Base-by-base conservation (phyloP, 257 asterid genomes). In the Penstemon barbatus region DNA sequence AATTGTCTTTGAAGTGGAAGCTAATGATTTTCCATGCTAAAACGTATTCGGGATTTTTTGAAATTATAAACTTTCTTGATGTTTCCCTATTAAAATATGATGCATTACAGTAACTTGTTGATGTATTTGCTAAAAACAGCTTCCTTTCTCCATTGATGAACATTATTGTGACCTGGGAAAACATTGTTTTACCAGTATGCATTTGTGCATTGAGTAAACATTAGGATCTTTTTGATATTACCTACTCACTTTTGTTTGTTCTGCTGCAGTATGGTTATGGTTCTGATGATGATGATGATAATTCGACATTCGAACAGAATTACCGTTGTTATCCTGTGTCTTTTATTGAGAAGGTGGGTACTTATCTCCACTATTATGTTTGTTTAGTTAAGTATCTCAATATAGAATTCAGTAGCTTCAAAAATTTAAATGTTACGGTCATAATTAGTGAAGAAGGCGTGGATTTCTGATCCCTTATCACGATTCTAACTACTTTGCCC, bases 281-380 rank as follows among this genome's bases (percentile, higher is more conserved):
- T 37, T 70, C 59, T 12, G 61, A 70, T 39, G 68, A 15, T 15
- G 68, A 15, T 15, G 18, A 61, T 36, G 42, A 46, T n/a, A 46
- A 46, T 46, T 46, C 61, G 18, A 19, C 68, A 49, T 70, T 70
- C 19, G 74, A 59, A 46, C 67, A 70, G 46, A 49, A 65, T 10
- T 70, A 70, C 15, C 57, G 61, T 9, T 70, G 74, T 39, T 70
- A 70, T 45, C 74, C 74, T 4, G 68, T 63, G 48, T 70, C 74
- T 13, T 70, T 70, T 11, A 70, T 70, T 48, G 74, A 60, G 36
- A 70, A 70, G 74, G 74, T 70, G 49, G 68, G 51, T 46, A 46
- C 5, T 12, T 46, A 46, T 25, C 33, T 25, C 33, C 33, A 25
- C 33, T 25, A 25, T 25, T 25, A 25, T 25, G 33, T 25, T 25